Conservation (phyloP, 768 basidiomycete species). For the Mycena floridula region DNA sequence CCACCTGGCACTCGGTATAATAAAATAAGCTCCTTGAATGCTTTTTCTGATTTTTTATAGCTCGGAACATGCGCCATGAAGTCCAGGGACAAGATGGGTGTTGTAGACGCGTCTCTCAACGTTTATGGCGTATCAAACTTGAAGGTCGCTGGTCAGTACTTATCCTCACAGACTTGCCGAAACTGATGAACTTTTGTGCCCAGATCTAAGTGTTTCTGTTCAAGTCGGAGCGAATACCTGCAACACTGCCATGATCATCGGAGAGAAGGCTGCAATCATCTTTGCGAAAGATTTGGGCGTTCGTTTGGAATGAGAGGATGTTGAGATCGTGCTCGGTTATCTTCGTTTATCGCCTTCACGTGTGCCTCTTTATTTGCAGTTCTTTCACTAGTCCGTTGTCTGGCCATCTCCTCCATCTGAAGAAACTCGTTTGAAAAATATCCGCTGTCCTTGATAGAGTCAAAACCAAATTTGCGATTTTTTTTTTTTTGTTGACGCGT, state of each 20-base stretch:
- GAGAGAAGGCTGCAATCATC: slow-evolving; percentile 57
- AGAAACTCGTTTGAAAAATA: too few species aligned
- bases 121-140: slow-evolving; percentile 55
- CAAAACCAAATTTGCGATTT: too few species aligned
- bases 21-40: background rate
- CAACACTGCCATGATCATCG: slow-evolving; percentile 39
- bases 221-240: slow-evolving; percentile 37
- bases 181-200: too few species aligned
- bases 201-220: too few species aligned
- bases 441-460: too few species aligned
- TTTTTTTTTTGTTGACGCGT: too few species aligned
- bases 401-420: too few species aligned
- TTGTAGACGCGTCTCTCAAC: slow-evolving; percentile 55
- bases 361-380: too few species aligned
- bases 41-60: slow-evolving; percentile 20
- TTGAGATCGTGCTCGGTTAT: background rate
- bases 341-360: too few species aligned
- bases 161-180: too few species aligned
- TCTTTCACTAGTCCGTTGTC: too few species aligned
- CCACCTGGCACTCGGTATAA: slow-evolving; percentile 41
- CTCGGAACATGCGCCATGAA: slow-evolving; percentile 69
- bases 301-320: background rate
- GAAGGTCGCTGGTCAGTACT: slow-evolving; percentile 48
- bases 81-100: slow-evolving; percentile 47
- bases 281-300: slow-evolving; percentile 51